A percentile compares a stretch with the other conserved stretches of the same genome.
These are phyloP conservation scores for Lachancea meyersii DNA, from an alignment of 805 yeast genomes.

Conservation along the genomic window DNA sequence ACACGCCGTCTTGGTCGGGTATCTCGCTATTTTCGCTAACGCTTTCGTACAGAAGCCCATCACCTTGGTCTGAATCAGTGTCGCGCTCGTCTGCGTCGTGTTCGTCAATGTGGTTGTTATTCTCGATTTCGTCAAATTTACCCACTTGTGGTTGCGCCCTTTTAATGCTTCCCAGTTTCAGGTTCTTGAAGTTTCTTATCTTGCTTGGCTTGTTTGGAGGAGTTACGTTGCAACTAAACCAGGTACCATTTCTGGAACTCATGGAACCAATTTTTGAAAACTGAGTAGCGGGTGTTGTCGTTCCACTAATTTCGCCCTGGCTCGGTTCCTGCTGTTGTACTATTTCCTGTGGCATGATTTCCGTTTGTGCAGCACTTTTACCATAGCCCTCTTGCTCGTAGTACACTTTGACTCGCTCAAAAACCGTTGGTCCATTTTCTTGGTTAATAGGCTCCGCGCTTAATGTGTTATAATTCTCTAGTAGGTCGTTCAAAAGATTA, in stretches of 20 bases:
- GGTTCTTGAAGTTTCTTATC: neutral
- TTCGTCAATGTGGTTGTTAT: neutral
- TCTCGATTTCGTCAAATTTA: neutral
- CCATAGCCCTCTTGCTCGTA: neutral
- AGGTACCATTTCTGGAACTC: conserved; percentile 7
- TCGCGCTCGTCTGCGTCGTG: neutral
- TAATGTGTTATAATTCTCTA: conserved; percentile 10
- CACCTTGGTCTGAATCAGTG: conserved; percentile 1
- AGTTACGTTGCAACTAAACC: conserved; percentile 12
- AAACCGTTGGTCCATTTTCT: conserved; percentile 8
- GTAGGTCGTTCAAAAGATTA: conserved; percentile 10
- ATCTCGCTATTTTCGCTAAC: conserved; percentile 1
- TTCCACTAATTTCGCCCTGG: neutral
- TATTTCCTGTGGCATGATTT: neutral
- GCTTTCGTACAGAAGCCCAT: conserved; percentile 1
- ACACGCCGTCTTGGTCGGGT: conserved; percentile 8
- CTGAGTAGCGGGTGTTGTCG: neutral
- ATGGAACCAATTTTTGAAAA: neutral
- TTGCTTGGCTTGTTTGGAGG: conserved; percentile 7
- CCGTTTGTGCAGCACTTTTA: neutral
- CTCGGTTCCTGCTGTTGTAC: neutral
- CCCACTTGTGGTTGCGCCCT: neutral
- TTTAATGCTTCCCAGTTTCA: conserved; percentile 2
- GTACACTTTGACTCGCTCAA: conserved; percentile 6
- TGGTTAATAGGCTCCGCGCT: conserved; percentile 6